These are phyloP conservation scores for Cladosporium sp. DNA, from an alignment of 2,329 filamentous ascomycete genomes.

Conservation along the genomic window DNA sequence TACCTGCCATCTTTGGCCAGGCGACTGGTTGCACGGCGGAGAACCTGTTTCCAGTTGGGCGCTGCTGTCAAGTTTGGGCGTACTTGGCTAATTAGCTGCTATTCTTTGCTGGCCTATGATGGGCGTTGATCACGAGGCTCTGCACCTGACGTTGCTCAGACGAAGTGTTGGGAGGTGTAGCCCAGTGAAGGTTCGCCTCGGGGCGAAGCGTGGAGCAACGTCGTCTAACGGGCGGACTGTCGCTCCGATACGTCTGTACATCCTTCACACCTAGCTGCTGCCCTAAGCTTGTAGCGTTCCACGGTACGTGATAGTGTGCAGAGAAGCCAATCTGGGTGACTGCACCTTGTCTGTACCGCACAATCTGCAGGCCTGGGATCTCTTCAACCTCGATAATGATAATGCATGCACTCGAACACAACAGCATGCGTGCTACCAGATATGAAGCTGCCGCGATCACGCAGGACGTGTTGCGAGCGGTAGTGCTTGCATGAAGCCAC, in stretches of 20 bases:
- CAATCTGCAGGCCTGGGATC: neutral
- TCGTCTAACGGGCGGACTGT: neutral
- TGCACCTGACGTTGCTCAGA: neutral
- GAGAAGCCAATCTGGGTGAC: too few relatives aligned
- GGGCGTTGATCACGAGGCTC: neutral
- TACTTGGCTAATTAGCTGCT: conserved; percentile 10
- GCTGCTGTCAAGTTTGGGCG: neutral
- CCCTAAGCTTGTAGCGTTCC: neutral
- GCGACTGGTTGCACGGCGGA: conserved; percentile 3
- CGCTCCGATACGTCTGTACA: too few relatives aligned
- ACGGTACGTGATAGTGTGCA: neutral
- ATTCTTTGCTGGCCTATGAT: conserved; percentile 12
- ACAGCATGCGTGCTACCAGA: conserved; percentile 13
- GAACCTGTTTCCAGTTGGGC: neutral
- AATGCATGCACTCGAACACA: conserved; percentile 24
- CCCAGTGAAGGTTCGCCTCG: conserved; percentile 7
- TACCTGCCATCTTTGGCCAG: conserved; percentile 10
- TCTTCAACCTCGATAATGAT: neutral
- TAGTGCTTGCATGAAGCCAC: conserved; percentile 22
- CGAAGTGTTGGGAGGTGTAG: too few relatives aligned
- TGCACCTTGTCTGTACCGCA: neutral
- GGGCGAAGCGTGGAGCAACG: conserved; percentile 4
- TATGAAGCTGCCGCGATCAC: neutral
- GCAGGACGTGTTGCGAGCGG: conserved; percentile 12
- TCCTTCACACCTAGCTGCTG: neutral